A percentile compares a stretch with the other conserved stretches of the same genome.
Conservation (phyloP, 345 rosid genomes). For the Pistacia integerrima region DNA sequence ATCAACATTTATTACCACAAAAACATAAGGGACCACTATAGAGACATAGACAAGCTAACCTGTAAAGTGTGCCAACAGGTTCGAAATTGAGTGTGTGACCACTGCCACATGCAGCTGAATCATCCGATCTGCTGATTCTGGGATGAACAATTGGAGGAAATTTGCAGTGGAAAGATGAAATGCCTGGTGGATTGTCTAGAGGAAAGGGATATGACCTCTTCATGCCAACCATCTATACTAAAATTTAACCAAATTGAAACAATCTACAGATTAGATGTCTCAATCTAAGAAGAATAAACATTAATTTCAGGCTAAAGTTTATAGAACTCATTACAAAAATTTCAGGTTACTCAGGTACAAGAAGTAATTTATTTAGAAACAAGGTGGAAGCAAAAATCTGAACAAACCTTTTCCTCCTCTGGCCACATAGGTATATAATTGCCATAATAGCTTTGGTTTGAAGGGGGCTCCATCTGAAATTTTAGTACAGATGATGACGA, state of each 20-base stretch:
- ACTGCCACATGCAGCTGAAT: constrained; percentile 34
- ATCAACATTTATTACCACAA: not conserved
- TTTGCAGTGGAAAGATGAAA: constrained; percentile 28
- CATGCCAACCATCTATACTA: constrained; percentile 47
- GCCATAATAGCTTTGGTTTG: constrained; percentile 60
- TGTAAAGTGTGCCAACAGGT: constrained; percentile 26
- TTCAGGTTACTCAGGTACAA: not conserved
- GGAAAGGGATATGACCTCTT: constrained; percentile 58
- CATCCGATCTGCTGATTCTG: constrained; percentile 34
- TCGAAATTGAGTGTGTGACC: constrained; percentile 21
- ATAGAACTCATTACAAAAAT: not conserved
- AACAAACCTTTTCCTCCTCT: constrained; percentile 50
- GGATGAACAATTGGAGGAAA: constrained; percentile 29
- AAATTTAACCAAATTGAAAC: constrained; percentile 20
- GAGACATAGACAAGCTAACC: constrained; percentile 29
- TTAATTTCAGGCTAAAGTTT: not conserved
- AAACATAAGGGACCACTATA: not conserved
- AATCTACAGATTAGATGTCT: not conserved
- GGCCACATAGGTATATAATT: constrained; percentile 35
- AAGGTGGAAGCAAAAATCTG: not conserved
- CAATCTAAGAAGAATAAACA: constrained; percentile 1
- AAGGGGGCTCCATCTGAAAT: constrained; percentile 74
- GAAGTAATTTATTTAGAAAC: not conserved
- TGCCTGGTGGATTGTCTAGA: constrained; percentile 34
- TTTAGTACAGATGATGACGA: constrained; percentile 38